Conservation (phyloP, 768 basidiomycete genomes). For the Russula foetens region DNA sequence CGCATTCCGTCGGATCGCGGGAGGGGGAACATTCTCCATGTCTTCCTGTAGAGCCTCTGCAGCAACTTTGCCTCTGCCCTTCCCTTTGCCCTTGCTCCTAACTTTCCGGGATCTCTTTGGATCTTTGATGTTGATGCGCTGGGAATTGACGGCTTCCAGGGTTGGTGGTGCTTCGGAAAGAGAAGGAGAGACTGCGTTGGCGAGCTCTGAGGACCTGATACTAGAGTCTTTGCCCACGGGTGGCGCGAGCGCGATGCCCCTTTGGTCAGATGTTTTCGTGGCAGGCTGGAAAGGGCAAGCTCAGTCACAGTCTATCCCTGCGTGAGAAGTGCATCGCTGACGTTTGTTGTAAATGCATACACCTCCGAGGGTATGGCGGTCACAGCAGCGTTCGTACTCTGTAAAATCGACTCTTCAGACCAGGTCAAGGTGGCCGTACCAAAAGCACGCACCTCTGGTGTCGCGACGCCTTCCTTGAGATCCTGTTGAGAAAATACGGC, state of each 20-base stretch:
- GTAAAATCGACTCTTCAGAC: neutral
- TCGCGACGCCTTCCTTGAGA: neutral
- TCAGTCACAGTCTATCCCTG: neutral
- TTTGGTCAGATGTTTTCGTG: neutral
- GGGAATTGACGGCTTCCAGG: neutral
- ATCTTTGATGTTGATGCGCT: neutral
- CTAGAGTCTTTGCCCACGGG: neutral
- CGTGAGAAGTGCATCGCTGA: neutral
- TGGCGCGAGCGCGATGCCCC: neutral
- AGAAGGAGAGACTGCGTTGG: neutral
- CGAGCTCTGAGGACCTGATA: neutral
- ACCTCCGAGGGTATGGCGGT: neutral
- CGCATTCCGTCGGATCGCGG: neutral
- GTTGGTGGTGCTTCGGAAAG: neutral
- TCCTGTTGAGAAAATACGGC: neutral
- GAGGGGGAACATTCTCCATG: constrained; percentile 6
- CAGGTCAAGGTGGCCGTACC: neutral
- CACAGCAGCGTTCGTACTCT: neutral
- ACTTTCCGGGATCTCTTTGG: neutral
- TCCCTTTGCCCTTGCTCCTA: constrained; percentile 1
- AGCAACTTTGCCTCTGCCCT: neutral
- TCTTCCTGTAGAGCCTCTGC: neutral
- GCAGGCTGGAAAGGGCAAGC: neutral
- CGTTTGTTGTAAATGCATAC: constrained; percentile 4
- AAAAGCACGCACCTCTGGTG: neutral